Base-by-base conservation (phyloP, 805 yeast genomes). In the Starmerella gropengiesseri region DNA sequence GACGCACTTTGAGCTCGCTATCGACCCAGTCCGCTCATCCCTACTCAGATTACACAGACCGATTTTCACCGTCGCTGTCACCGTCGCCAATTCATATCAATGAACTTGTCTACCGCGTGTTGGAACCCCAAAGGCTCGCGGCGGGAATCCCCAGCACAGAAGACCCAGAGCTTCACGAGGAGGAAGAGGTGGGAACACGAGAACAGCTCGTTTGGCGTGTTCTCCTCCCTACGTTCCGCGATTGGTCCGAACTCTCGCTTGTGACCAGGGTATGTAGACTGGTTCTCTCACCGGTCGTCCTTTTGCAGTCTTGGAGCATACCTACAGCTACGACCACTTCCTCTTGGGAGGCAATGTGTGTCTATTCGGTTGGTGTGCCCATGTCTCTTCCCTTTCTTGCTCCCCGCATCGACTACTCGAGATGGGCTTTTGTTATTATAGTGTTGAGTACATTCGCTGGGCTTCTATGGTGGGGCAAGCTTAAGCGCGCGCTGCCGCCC, bases 301-400 rank as follows among this genome's bases (percentile, higher is more conserved):
- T 43, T 12, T 9, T 47, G 26, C 41, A 44, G 11, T 14, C 43
- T 2, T 44, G 50, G 42, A 43, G 41, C 27, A 39, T 41, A 2
- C 50, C 50, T 5, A 12, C 33, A 11, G 26, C 45, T 1, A 5
- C 19, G 5, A 17, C 30, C 5, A 29, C 45, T 2, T 3, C 6
- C 11, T 34, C 39, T 3, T 20, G 40, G 21, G 23, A 5, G 6
- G 40, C 31, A 8, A 25, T 41, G 13, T 44, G 48, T 29, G 26
- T 47, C 11, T 39, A 44, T 14, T 22, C 46, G 7, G 28, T 44
- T 2, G 41, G 38, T 11, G 42, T 47, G 7, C 50, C 50, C 3
- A 14, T 36, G 8, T n/a, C 27, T 3, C 14, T 47, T 3, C 50
- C 50, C 12, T 7, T 44, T 14, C 14, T 47, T 5, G n/a, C 39